Evolutionary conservation across 345 rosid species (phyloP), one percentile per base, ranked within the genome.

Genomic region (Eucalyptus fibrosa): DNA sequence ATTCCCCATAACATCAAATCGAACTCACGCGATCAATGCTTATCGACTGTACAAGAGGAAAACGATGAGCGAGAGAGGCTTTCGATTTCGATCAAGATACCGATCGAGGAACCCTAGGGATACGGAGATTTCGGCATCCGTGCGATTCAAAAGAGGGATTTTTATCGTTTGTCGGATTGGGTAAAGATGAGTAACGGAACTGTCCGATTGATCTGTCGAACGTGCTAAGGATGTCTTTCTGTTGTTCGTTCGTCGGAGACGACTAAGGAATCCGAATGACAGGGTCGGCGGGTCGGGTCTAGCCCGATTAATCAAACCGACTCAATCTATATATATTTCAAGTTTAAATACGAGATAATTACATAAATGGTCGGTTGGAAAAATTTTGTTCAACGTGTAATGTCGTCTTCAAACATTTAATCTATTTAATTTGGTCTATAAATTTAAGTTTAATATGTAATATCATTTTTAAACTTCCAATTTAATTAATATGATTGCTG

Each of bases 1-100:
- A 90, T 98, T 98, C 90, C 99, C 99, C 98, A 98, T 97, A 83
- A 72, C 28, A 49, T 49, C 56, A 72, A 34, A 72, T 72, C 44
- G 82, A 72, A 34, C 82, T 3, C 62, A 1, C 82, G 4, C 5
- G 44, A 72, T 17, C 82, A 72, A 34, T 34, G 44, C 26, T 19
- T 34, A 2, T 34, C 21, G 44, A 72, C 44, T 34, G 82, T 34
- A 19, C 82, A 72, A 24, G 44, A 18, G 82, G 82, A 69, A 69
- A 37, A 69, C 44, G 82, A 69, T 69, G 82, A 69, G 82, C 82
- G 82, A 69, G 82, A 69, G 82, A 13, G 69, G 62, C 82, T 72
- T 34, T 72, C 82, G 24, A 34, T 23, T 34, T 72, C 82, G 82
- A 72, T 72, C 82, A 72, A 72, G 44, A 72, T 9, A 72, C 44